phyloP scores from a whole-genome alignment of 1,284 basidiomycete genomes.

The Ustilago hordei region DNA sequence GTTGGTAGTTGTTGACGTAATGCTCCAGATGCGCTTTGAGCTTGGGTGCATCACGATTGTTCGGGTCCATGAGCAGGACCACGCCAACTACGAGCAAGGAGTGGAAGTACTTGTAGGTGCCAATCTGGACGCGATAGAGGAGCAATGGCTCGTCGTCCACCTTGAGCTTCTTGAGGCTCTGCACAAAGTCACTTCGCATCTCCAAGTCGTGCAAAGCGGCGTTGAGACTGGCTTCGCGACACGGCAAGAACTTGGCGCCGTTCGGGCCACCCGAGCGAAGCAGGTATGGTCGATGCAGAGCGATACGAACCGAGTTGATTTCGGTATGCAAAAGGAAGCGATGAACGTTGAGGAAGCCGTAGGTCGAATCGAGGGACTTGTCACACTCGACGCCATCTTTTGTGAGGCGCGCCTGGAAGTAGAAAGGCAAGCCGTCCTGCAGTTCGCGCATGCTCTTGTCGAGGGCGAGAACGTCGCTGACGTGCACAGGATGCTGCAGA shows the following conservation, averaged over 20 bases:
- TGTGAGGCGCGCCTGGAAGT: conserved; percentile 46
- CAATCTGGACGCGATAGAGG: conserved; percentile 52
- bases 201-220: conserved; percentile 57
- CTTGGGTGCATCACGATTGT: conserved; percentile 44
- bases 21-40: conserved; percentile 49
- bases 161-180: conserved; percentile 26
- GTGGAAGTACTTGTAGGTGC: conserved; percentile 63
- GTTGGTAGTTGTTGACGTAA: conserved; percentile 35
- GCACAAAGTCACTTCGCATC: conserved; percentile 55
- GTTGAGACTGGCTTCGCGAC: conserved; percentile 58
- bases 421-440: conserved; percentile 56
- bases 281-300: conserved; percentile 61
- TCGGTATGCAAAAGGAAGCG: conserved; percentile 63
- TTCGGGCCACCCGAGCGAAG: conserved; percentile 53
- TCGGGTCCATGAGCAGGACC: conserved; percentile 58
- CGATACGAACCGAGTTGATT: conserved; percentile 56
- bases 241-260: conserved; percentile 44
- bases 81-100: conserved; percentile 59
- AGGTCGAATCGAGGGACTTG: conserved; percentile 53
- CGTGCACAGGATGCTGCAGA: conserved; percentile 42
- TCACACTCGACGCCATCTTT: conserved; percentile 45
- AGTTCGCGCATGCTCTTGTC: conserved; percentile 49
- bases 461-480: conserved; percentile 57
- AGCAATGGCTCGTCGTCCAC: conserved; percentile 27
- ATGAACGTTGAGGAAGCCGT: conserved; percentile 58